These are phyloP conservation scores for Apiospora pterosperma DNA, from an alignment of 2,329 filamentous ascomycete species.

Conservation along the genomic window DNA sequence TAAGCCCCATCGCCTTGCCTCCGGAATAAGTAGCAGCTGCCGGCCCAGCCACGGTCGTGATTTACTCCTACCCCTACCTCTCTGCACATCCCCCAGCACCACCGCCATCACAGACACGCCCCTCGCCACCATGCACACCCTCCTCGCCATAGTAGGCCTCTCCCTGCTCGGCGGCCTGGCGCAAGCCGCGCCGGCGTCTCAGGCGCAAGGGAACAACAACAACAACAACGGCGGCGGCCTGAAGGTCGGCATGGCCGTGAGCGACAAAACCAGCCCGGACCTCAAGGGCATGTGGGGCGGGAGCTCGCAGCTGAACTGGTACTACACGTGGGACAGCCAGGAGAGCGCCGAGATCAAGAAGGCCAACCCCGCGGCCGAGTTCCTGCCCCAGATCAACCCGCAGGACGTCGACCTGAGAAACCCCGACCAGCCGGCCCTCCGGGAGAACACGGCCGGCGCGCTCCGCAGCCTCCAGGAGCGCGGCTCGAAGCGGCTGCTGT, in stretches of 20 bases:
- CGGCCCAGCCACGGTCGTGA: not conserved
- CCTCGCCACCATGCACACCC: not conserved
- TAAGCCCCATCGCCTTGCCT: not conserved
- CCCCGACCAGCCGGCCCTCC: not conserved
- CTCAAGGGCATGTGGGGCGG: not conserved
- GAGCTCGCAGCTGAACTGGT: constrained; percentile 34
- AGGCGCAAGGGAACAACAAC: not conserved
- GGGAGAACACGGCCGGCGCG: constrained; percentile 21
- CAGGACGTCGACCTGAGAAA: not conserved
- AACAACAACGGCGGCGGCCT: not conserved
- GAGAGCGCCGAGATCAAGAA: constrained; percentile 7
- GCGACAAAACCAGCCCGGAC: not conserved
- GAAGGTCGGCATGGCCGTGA: not conserved
- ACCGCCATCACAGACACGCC: not conserved
- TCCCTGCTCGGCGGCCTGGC: not conserved
- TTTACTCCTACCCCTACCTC: not conserved
- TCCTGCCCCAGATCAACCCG: constrained; percentile 34
- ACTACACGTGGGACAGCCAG: constrained; percentile 38
- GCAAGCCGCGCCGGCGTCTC: not conserved
- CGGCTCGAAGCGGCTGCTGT: constrained; percentile 22
- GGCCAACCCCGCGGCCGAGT: constrained; percentile 23
- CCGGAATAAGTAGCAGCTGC: not conserved
- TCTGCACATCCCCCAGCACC: not conserved
- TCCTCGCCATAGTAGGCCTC: not conserved
- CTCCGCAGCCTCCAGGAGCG: constrained; percentile 24